Base-by-base conservation (phyloP, 768 basidiomycete genomes). In the Pisolithus albus region DNA sequence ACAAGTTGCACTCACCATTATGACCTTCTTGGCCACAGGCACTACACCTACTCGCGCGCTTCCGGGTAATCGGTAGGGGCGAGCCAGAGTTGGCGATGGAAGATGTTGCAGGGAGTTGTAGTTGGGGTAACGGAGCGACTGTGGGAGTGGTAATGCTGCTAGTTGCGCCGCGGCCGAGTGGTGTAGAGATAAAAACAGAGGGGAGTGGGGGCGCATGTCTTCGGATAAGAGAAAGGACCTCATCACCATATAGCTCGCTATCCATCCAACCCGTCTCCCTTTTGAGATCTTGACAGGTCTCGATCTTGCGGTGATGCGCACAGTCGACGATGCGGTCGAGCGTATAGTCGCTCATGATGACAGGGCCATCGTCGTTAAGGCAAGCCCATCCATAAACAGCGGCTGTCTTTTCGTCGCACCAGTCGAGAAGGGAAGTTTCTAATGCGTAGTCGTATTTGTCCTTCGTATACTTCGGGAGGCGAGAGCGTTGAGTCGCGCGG, bases 311-410 rank as follows among this genome's bases (percentile, higher is more conserved):
- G 15, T 46, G 55, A 19, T 61, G 66, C 1, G 64, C 61, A 34
- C 61, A 63, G 40, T 60, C 57, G 9, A 63, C 50, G 11, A 69
- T 62, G 16, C 60, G 55, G 1, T 49, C 32, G 2, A 68, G 46
- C 2, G 54, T 43, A 1, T 30, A 15, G 32, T 59, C 48, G 2
- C 59, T 28, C 54, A 65, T 52, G 13, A 67, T 21, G 7, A 58
- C 15, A 21, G 53, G 38, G 1, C 64, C 61, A 4, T 52, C 9
- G 30, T 58, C 46, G 7, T 42, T 21, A 7, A 57, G 46, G 21
- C 18, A n/a, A 1, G 51, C 46, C 11, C 6, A 6, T 15, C 59
- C 56, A 41, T 42, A 58, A 10, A 24, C 36, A 10, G 30, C 18
- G 7, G 45, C 13, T 2, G 57, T 56, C 24, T 56, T 30, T 11